Evolutionary conservation across 306 rosid genomes (phyloP).

Genomic region (Begonia fuchsioides): DNA sequence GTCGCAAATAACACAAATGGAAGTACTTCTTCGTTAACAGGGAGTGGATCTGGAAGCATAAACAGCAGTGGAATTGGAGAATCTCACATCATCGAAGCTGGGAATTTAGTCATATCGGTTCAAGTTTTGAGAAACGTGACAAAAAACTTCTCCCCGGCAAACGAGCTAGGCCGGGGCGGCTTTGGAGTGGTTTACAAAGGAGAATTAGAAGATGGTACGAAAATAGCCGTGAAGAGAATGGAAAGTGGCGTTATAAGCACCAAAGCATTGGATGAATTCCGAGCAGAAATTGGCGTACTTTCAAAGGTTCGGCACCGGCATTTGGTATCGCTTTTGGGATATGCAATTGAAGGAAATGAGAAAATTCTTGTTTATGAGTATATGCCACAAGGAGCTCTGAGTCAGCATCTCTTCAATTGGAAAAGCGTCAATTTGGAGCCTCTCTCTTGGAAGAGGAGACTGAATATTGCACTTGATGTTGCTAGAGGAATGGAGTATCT

Average conservation of each 20-base stretch:
- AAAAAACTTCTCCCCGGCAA: constrained; percentile 39
- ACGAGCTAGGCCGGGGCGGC: constrained; percentile 57
- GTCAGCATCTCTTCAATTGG: constrained; percentile 50
- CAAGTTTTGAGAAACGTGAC: constrained; percentile 47
- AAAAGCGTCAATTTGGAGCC: constrained; percentile 34
- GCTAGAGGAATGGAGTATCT: too few relatives aligned
- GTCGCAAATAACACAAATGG: constrained; percentile 31
- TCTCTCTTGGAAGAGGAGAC: constrained; percentile 55
- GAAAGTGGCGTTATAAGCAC: constrained; percentile 35
- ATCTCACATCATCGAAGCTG: constrained; percentile 41
- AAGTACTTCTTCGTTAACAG: constrained; percentile 26
- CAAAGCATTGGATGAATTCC: constrained; percentile 52
- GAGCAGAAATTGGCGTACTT: constrained; percentile 45
- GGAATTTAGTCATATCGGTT: constrained; percentile 45
- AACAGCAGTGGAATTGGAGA: constrained; percentile 28
- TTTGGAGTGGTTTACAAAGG: constrained; percentile 33
- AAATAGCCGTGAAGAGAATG: constrained; percentile 51
- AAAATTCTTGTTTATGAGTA: constrained; percentile 49
- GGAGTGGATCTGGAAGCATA: constrained; percentile 36
- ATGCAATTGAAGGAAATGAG: constrained; percentile 34
- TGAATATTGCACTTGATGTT: constrained; percentile 49
- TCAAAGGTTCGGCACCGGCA: constrained; percentile 53
- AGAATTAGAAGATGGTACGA: constrained; percentile 34
- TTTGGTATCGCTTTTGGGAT: constrained; percentile 48
- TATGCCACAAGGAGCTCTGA: constrained; percentile 60